A percentile compares a stretch with the other conserved stretches of the same genome.
These are phyloP conservation scores for Rhodotorula sp. DNA, from an alignment of 1,284 basidiomycete genomes.

Conservation along the genomic window DNA sequence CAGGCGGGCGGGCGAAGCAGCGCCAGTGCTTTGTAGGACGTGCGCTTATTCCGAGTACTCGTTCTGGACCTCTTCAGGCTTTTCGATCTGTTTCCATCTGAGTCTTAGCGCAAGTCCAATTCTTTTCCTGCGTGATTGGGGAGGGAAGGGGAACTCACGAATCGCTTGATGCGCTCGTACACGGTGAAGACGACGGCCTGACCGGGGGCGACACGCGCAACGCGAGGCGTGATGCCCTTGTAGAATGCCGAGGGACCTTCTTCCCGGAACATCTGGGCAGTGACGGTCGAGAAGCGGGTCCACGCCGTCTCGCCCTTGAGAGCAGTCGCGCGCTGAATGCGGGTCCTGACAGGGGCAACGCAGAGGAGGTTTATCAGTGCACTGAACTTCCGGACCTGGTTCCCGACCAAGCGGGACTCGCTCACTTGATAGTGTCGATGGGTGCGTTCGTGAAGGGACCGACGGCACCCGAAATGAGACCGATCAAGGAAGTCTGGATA, in stretches of 20 bases:
- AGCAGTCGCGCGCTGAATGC: conserved; percentile 73
- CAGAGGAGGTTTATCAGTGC: neutral
- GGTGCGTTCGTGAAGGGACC: conserved; percentile 46
- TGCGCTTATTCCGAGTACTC: conserved; percentile 22
- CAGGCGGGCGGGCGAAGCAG: too few species aligned
- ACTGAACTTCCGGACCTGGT: too few species aligned
- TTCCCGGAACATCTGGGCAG: conserved; percentile 85
- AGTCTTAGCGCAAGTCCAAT: neutral
- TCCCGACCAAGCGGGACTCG: neutral
- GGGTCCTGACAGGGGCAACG: conserved; percentile 28
- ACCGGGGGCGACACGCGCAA: conserved; percentile 92
- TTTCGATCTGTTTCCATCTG: conserved; percentile 60
- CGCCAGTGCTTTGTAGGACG: neutral
- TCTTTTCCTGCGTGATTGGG: neutral
- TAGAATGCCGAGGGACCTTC: conserved; percentile 57
- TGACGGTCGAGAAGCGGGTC: conserved; percentile 71
- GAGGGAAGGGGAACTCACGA: neutral
- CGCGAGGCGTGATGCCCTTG: conserved; percentile 83
- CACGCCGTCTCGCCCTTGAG: conserved; percentile 72
- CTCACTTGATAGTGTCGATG: conserved; percentile 45
- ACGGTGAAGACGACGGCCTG: conserved; percentile 88
- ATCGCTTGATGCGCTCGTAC: conserved; percentile 61
- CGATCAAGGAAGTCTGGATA: conserved; percentile 91
- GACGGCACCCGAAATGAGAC: conserved; percentile 92
- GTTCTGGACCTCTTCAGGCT: conserved; percentile 31